Evolutionary conservation across 768 basidiomycete genomes (phyloP), one percentile per base, ranked within the genome.

Genomic region (Peribolospora kevripleyi): DNA sequence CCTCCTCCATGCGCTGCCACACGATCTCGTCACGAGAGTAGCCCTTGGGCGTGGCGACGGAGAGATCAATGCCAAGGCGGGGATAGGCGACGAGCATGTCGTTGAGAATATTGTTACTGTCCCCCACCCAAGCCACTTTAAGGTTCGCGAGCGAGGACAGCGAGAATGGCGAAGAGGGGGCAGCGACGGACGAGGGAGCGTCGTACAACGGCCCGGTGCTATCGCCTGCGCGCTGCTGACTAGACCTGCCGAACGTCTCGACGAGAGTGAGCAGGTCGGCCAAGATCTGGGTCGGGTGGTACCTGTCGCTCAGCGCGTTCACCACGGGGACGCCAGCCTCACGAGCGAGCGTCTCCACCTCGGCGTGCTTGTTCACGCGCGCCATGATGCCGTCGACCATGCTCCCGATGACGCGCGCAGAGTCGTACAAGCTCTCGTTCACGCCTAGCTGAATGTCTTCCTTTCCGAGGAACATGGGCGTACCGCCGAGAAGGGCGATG

Each of bases 321-420:
- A 95, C 73, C 13, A 98, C 86, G 3, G 93, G 93, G 3, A 93
- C 86, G 2, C 82, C 79, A 0, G 88, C 90, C 70, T 90, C 72
- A 67, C 80, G 73, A 7, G 85, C 88, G 36, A 98, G 73, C 72
- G 85, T 84, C 76, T 91, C 90, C 51, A 97, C 81, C 66, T 98
- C 93, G 2, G 74, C 72, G 67, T 98, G 93, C 39, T 76, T 81
- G 4, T 86, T 87, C 3, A 98, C 90, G 49, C 93, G 81, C 37
- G 93, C 91, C 70, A 97, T 91, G 54, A 97, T 84, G 10, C 90
- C 93, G 67, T 95, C 80, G 55, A 81, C 84, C 90, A 97, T 93
- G 4, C 84, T 83, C 3, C 84, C 82, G 58, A 97, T 77, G 7
- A 98, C 85, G 37, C 80, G 74, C 9, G 85, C 81, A 0, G 83